These are phyloP conservation scores for Karstenula rhodostoma DNA, from an alignment of 2,329 filamentous ascomycete species.

Conservation along the genomic window DNA sequence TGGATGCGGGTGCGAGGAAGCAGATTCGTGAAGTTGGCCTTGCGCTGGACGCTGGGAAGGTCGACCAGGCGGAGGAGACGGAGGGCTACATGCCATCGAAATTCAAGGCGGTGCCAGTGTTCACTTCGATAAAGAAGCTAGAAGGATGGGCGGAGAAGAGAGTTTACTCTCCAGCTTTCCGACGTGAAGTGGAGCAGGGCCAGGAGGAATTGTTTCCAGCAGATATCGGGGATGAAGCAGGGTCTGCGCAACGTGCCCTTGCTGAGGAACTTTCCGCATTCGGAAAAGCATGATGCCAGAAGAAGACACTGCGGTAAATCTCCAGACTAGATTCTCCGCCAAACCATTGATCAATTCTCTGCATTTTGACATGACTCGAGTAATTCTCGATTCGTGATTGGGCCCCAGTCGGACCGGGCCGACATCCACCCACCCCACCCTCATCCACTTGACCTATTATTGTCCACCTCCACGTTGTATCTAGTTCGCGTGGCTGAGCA, in stretches of 20 bases:
- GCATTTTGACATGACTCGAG: not conserved
- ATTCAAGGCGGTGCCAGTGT: not conserved
- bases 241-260: not conserved
- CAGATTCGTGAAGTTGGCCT: conserved; percentile 7
- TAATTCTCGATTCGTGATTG: not conserved
- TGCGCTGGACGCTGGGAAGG: not conserved
- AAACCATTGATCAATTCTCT: not conserved
- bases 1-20: not conserved
- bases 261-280: conserved; percentile 9
- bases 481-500: not conserved
- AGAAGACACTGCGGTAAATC: not conserved
- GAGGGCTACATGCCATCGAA: not conserved
- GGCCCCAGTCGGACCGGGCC: not conserved
- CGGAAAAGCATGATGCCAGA: not conserved
- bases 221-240: not conserved
- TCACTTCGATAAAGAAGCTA: not conserved
- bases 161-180: not conserved
- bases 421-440: not conserved
- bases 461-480: not conserved
- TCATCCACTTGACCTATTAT: conserved; percentile 6
- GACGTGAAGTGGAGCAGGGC: not conserved
- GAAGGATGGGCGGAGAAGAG: not conserved
- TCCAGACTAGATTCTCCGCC: not conserved
- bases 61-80: not conserved
- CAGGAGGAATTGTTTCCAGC: not conserved